Evolutionary conservation across 805 yeast genomes (phyloP).

Genomic region (Metschnikowia dekortorum): DNA sequence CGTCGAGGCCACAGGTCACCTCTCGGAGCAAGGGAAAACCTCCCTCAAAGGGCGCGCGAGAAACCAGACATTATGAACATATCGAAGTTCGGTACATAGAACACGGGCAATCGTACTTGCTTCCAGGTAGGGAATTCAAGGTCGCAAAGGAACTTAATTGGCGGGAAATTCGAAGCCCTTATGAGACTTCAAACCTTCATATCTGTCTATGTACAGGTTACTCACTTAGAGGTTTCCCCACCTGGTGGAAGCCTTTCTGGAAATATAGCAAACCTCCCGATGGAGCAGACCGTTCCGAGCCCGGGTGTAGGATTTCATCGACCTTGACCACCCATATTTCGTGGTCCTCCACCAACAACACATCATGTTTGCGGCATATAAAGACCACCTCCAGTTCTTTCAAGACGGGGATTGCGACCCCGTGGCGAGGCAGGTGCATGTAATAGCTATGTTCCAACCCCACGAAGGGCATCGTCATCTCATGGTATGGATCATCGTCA

Average conservation of each 20-base stretch:
- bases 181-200: no score
- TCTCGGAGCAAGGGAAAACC: conserved; percentile 10
- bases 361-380: conserved; percentile 53
- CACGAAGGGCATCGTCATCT: conserved; percentile 54
- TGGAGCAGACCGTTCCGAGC: conserved; percentile 15
- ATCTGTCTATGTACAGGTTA: not conserved
- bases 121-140: no score
- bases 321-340: conserved; percentile 89
- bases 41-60: not conserved
- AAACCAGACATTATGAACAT: not conserved
- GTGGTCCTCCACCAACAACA: conserved; percentile 70
- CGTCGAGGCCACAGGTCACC: conserved; percentile 19
- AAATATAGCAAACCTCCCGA: conserved; percentile 67
- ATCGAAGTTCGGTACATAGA: not conserved
- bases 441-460: conserved; percentile 23
- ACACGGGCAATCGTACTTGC: not conserved
- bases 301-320: conserved; percentile 44
- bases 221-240: conserved; percentile 29
- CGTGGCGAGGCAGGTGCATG: conserved; percentile 15
- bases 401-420: conserved; percentile 50
- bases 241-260: conserved; percentile 54
- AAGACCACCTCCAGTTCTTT: conserved; percentile 55
- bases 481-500: conserved; percentile 39
- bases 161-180: no score
- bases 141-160: no score